These are phyloP conservation scores for Moesziomyces sp. DNA, from an alignment of 1,284 basidiomycete species.

Conservation along the genomic window DNA sequence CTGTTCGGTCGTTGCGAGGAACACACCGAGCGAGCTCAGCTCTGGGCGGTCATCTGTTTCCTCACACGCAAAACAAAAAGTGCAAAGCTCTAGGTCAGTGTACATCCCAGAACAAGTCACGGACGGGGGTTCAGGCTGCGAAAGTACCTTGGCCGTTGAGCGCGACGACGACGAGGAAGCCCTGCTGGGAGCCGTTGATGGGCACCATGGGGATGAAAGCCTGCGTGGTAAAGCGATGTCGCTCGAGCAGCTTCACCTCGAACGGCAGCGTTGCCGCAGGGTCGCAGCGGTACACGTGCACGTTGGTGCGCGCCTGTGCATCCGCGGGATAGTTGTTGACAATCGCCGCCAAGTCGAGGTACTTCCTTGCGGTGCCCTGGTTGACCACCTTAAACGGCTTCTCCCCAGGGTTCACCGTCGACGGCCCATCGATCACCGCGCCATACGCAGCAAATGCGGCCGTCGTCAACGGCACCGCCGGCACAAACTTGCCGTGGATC, in stretches of 20 bases:
- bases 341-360: constrained; percentile 43
- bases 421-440: constrained; percentile 55
- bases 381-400: constrained; percentile 53
- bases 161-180: constrained; percentile 63
- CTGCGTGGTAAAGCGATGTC: constrained; percentile 62
- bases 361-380: constrained; percentile 62
- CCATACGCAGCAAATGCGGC: constrained; percentile 51
- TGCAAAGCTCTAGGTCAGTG: constrained; percentile 1
- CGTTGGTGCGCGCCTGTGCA: constrained; percentile 44
- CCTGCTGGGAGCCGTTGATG: constrained; percentile 23
- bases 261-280: constrained; percentile 36
- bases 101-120: neutral
- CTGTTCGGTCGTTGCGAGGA: constrained; percentile 51
- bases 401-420: no score
- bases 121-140: neutral
- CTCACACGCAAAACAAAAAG: neutral
- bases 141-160: constrained; percentile 49
- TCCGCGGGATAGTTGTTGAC: constrained; percentile 37
- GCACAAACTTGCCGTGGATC: constrained; percentile 17
- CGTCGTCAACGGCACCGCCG: constrained; percentile 36
- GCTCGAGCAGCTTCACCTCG: constrained; percentile 57
- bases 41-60: constrained; percentile 59
- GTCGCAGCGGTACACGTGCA: constrained; percentile 61
- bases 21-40: constrained; percentile 51
- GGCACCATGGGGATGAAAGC: constrained; percentile 57